Evolutionary conservation across 441 rosid species (phyloP).

Genomic region (Jatropha multifida): DNA sequence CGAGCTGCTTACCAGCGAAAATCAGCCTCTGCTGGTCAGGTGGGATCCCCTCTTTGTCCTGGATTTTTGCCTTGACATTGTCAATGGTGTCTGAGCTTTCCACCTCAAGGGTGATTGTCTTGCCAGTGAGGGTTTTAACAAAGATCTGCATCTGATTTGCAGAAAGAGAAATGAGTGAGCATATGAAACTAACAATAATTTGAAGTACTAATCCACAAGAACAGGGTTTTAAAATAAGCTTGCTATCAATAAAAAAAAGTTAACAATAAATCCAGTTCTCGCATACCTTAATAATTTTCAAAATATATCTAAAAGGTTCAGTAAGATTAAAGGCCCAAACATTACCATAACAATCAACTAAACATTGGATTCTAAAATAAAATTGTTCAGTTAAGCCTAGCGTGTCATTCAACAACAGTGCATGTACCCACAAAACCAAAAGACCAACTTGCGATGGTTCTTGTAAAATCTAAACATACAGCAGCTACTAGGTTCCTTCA

Average conservation of each 20-base stretch:
- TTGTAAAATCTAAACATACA: neutral
- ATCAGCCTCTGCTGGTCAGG: conserved; percentile 37
- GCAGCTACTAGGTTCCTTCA: neutral
- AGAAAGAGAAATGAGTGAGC: neutral
- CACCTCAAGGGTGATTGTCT: neutral
- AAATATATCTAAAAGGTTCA: too few relatives aligned
- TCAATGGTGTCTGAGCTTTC: neutral
- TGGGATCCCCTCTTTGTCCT: neutral
- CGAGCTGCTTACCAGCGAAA: conserved; percentile 36
- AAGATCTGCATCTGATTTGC: neutral
- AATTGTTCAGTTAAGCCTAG: neutral
- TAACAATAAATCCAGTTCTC: too few relatives aligned
- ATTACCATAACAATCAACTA: neutral
- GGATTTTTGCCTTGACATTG: neutral
- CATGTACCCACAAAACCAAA: neutral
- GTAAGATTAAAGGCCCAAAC: neutral
- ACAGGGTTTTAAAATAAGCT: neutral
- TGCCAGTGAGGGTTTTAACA: neutral
- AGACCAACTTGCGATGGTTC: neutral
- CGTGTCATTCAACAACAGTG: neutral
- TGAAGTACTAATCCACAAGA: neutral
- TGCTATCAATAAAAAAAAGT: too few relatives aligned
- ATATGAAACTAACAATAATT: neutral
- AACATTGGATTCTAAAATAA: neutral
- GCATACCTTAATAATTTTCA: too few relatives aligned